These are phyloP conservation scores for Crithidia brevicula DNA, from an alignment of 208 protist species.

Conservation along the genomic window DNA sequence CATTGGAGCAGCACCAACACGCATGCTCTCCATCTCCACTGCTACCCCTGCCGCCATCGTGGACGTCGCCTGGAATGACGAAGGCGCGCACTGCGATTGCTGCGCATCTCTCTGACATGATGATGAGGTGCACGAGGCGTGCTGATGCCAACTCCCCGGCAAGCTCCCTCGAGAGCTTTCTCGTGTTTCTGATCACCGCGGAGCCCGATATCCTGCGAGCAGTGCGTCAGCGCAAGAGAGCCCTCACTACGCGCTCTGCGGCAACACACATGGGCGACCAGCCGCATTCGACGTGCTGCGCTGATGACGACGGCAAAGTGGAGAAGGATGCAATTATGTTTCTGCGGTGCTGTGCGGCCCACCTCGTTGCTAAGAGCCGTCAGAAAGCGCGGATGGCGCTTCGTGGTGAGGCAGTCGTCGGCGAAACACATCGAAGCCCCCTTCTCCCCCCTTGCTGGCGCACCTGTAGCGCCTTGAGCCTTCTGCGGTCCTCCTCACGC, in stretches of 20 bases:
- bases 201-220: slow-evolving; percentile 1
- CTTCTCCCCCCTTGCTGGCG: too few species aligned
- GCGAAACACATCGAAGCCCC: too few species aligned
- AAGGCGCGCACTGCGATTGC: background rate
- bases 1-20: too few species aligned
- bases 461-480: too few species aligned
- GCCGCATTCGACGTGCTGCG: too few species aligned
- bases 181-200: background rate
- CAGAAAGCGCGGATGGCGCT: background rate
- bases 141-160: background rate
- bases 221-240: slow-evolving; percentile 2
- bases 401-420: too few species aligned
- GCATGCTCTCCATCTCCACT: too few species aligned
- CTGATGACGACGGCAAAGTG: background rate
- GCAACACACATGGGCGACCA: too few species aligned
- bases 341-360: slow-evolving; percentile 13
- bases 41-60: too few species aligned
- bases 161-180: background rate
- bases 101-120: background rate
- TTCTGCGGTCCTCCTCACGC: too few species aligned
- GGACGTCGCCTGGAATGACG: background rate
- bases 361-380: background rate
- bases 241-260: too few species aligned
- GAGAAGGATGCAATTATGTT: background rate
- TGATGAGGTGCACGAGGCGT: background rate